Percentiles rank a stretch among this genome's conserved stretches.
Evolutionary conservation across 1,284 basidiomycete species (phyloP).

Genomic region (Pulveroboletus ridleyi): DNA sequence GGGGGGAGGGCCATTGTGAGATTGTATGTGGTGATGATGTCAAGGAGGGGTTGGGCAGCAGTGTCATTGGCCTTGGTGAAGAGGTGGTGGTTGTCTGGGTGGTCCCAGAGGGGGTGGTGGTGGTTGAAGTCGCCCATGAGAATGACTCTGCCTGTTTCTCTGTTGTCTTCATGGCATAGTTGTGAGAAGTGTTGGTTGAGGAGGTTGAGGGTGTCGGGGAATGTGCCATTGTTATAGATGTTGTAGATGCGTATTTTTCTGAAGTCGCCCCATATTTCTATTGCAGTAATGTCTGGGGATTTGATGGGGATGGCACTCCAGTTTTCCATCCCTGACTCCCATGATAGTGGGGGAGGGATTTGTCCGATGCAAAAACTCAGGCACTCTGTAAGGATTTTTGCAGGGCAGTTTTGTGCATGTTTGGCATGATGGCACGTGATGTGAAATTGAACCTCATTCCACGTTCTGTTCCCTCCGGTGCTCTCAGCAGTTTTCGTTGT

Average conservation of each 20-base stretch:
- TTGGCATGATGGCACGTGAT: too few species aligned
- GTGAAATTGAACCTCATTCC: too few species aligned
- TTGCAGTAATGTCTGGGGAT: neutral
- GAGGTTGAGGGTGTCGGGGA: neutral
- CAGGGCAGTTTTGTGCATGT: too few species aligned
- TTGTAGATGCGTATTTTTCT: neutral
- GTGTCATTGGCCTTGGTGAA: neutral
- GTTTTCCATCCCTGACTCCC: neutral
- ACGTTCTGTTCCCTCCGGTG: too few species aligned
- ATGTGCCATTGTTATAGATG: neutral
- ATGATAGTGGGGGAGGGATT: too few species aligned
- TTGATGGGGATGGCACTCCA: neutral
- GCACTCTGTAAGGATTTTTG: too few species aligned
- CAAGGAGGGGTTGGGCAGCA: neutral
- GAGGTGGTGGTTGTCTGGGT: neutral
- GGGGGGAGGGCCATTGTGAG: neutral
- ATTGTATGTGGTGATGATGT: neutral
- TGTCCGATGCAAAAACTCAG: too few species aligned
- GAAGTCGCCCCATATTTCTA: neutral
- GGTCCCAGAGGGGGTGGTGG: neutral
- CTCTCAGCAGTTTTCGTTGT: too few species aligned
- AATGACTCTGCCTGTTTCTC: neutral
- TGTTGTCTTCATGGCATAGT: neutral
- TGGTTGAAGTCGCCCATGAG: neutral
- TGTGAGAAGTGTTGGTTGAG: neutral